phyloP scores from a whole-genome alignment of 345 rosid species.

The Bruguiera sexangula region DNA sequence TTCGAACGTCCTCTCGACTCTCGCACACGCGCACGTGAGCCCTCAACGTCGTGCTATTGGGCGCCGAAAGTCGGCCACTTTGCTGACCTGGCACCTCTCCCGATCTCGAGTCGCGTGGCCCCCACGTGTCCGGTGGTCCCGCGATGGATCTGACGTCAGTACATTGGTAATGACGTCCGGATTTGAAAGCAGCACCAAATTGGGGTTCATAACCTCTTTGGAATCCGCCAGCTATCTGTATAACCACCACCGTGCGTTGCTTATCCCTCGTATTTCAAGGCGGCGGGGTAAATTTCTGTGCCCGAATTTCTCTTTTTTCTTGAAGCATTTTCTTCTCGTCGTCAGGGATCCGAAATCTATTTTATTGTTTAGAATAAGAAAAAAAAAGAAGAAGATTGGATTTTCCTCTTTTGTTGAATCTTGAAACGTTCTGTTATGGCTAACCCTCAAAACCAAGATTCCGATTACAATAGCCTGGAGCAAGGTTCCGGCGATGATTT shows the following conservation, averaged over 20 bases:
- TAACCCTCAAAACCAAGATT: conserved; percentile 43
- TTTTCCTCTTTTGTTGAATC: background rate
- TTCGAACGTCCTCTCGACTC: background rate
- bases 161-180: conserved; percentile 9
- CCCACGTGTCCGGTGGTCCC: conserved; percentile 4
- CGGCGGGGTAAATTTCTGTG: background rate
- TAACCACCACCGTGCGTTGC: background rate
- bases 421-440: conserved; percentile 38
- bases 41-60: background rate
- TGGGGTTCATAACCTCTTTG: conserved; percentile 14
- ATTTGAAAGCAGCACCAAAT: conserved; percentile 8
- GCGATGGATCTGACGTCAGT: conserved; percentile 10
- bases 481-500: conserved; percentile 38
- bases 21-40: background rate
- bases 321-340: no score
- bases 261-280: background rate
- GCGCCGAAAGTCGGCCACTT: conserved; percentile 5
- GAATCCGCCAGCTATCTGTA: conserved; percentile 26
- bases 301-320: background rate
- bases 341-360: no score
- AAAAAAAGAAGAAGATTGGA: background rate
- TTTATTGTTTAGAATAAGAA: no score
- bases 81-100: conserved; percentile 19
- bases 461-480: conserved; percentile 33
- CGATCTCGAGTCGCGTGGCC: background rate